Evolutionary conservation across 169 alveolate species (phyloP).

Genomic region (Plasmodium berghei): DNA sequence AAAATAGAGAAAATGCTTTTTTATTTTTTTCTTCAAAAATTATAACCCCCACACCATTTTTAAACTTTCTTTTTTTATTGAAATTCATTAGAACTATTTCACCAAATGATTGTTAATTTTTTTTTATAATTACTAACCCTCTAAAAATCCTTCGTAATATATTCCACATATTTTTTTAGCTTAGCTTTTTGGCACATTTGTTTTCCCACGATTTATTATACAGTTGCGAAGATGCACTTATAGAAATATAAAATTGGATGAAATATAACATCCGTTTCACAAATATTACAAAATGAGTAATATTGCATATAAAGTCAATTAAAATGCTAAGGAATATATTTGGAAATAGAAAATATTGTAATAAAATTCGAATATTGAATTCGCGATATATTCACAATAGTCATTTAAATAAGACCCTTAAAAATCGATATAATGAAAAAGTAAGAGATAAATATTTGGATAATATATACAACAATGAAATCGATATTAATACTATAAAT

Average conservation of each 20-base stretch:
- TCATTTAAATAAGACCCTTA: constrained; percentile 58
- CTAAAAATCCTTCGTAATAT: too few relatives aligned
- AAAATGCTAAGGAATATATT: constrained; percentile 48
- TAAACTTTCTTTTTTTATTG: too few relatives aligned
- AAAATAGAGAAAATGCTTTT: too few relatives aligned
- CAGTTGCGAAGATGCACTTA: background rate
- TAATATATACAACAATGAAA: constrained; percentile 74
- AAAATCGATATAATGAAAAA: constrained; percentile 63
- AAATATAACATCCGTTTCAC: background rate
- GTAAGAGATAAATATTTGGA: constrained; percentile 71
- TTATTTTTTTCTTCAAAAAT: too few relatives aligned
- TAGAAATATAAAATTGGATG: background rate
- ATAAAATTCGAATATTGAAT: constrained; percentile 15
- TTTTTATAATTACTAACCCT: too few relatives aligned
- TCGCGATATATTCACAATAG: constrained; percentile 66
- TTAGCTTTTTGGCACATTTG: too few relatives aligned
- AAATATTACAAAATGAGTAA: constrained; percentile 6
- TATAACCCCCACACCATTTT: too few relatives aligned
- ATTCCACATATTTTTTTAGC: too few relatives aligned
- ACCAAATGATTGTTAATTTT: too few relatives aligned
- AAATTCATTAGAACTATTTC: too few relatives aligned
- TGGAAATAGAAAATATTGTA: constrained; percentile 21
- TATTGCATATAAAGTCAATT: background rate
- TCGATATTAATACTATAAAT: constrained; percentile 41
- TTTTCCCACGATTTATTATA: too few relatives aligned